A percentile compares a stretch with the other conserved stretches of the same genome.
These are phyloP conservation scores for Entomophthora muscae DNA, from an alignment of 371 early-diverging fungal genomes.

Conservation along the genomic window DNA sequence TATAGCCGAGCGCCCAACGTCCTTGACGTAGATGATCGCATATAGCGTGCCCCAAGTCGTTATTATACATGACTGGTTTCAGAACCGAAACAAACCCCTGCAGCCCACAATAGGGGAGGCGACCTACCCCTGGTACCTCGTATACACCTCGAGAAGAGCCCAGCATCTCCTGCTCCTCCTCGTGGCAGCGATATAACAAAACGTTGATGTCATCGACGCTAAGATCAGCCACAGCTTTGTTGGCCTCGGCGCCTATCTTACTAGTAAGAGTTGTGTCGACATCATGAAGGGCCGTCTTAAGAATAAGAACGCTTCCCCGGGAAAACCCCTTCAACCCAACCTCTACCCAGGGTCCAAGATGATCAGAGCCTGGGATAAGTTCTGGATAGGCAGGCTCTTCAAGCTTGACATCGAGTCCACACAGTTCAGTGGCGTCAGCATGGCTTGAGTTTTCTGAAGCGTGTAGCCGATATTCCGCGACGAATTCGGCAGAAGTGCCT, in stretches of 20 bases:
- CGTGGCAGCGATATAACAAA: constrained; percentile 61
- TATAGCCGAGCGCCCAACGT: constrained; percentile 82
- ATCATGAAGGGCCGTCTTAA: constrained; percentile 27
- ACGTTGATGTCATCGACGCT: constrained; percentile 54
- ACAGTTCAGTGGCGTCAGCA: constrained; percentile 14
- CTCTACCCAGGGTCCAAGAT: constrained; percentile 34
- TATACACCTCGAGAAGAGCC: constrained; percentile 54
- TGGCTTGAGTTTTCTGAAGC: constrained; percentile 12
- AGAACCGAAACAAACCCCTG: constrained; percentile 79
- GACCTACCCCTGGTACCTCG: constrained; percentile 65
- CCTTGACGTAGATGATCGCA: constrained; percentile 79
- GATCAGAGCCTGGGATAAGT: constrained; percentile 22
- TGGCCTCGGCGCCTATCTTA: constrained; percentile 21
- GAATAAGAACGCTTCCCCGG: constrained; percentile 48
- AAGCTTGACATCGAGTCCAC: constrained; percentile 33
- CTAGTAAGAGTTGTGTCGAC: constrained; percentile 5
- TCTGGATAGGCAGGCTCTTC: constrained; percentile 27
- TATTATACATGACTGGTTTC: constrained; percentile 47
- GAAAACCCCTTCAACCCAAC: constrained; percentile 40
- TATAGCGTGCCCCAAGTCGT: constrained; percentile 85
- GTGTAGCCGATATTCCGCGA: constrained; percentile 30
- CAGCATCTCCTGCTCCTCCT: constrained; percentile 64
- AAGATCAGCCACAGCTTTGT: constrained; percentile 24
- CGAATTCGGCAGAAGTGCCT: constrained; percentile 28
- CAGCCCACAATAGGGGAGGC: constrained; percentile 73